phyloP scores from a whole-genome alignment of 2,329 filamentous ascomycete species.

The Dactylellina parvicollis region DNA sequence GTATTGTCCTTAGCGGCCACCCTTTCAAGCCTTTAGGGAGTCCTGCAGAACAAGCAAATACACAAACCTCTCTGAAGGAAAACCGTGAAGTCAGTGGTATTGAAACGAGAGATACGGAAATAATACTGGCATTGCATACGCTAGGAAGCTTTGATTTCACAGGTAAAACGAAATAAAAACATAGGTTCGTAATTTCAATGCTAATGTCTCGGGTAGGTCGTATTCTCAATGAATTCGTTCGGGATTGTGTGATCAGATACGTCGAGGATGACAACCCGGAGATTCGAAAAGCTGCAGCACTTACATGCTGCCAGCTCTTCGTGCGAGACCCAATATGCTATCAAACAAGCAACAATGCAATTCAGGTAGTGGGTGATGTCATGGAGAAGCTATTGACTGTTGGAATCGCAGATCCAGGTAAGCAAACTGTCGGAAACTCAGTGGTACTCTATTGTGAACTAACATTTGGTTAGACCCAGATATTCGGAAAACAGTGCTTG shows the following conservation, averaged over 20 bases:
- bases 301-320: constrained; percentile 98
- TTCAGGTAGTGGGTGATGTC: constrained; percentile 96
- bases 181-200: not conserved
- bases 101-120: constrained; percentile 81
- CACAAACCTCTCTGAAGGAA: constrained; percentile 69
- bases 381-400: constrained; percentile 96
- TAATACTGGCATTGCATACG: constrained; percentile 92
- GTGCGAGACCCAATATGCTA: constrained; percentile 97
- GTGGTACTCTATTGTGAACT: not conserved
- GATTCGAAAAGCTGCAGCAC: constrained; percentile 89
- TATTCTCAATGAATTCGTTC: constrained; percentile 96
- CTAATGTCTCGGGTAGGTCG: constrained; percentile 68
- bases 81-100: constrained; percentile 11
- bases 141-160: constrained; percentile 96
- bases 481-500: constrained; percentile 87
- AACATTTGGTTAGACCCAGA: constrained; percentile 70
- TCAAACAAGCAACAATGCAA: constrained; percentile 94
- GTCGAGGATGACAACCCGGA: constrained; percentile 95
- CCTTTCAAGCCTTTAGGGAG: constrained; percentile 92
- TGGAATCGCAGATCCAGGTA: constrained; percentile 81
- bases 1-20: constrained; percentile 88
- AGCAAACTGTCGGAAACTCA: not conserved
- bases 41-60: constrained; percentile 73
- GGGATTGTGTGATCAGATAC: constrained; percentile 97
- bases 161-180: constrained; percentile 61